Percentiles rank a stretch among this genome's conserved stretches.
These are phyloP conservation scores for Cicer yamashitae DNA, from an alignment of 306 rosid genomes.

Conservation along the genomic window DNA sequence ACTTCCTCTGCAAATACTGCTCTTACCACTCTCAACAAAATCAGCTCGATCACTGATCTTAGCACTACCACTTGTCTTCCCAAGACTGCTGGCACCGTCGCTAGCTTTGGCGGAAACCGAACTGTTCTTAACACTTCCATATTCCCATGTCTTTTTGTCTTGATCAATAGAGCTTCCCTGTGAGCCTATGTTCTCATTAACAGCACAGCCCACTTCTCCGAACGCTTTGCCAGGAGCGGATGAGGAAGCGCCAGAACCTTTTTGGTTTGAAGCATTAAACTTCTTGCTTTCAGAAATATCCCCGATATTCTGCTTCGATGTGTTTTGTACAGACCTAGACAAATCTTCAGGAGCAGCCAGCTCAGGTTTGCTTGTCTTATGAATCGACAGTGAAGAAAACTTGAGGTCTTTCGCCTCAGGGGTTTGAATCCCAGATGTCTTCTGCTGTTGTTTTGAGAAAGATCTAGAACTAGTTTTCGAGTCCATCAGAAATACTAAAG, in stretches of 20 bases:
- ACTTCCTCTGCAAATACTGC: conserved; percentile 95
- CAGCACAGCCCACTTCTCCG: conserved; percentile 51
- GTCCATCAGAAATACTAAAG: conserved; percentile 64
- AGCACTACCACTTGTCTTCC: conserved; percentile 90
- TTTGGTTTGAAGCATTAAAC: conserved; percentile 48
- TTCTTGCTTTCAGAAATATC: conserved; percentile 58
- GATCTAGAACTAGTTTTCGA: conserved; percentile 65
- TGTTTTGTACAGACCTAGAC: conserved; percentile 50
- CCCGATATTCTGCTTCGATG: conserved; percentile 55
- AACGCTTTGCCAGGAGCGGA: conserved; percentile 56
- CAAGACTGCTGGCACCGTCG: conserved; percentile 85
- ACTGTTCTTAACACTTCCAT: conserved; percentile 82
- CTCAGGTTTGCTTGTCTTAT: conserved; percentile 55
- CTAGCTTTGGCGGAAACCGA: conserved; percentile 88
- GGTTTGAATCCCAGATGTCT: conserved; percentile 55
- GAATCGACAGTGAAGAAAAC: conserved; percentile 51
- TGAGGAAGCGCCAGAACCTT: conserved; percentile 61
- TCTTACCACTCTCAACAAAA: conserved; percentile 94
- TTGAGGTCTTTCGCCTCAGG: conserved; percentile 54
- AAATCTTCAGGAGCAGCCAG: conserved; percentile 47
- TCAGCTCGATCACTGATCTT: conserved; percentile 86
- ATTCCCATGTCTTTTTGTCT: conserved; percentile 81
- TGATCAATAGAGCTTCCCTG: conserved; percentile 66
- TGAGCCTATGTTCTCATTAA: conserved; percentile 63
- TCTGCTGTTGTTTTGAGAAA: conserved; percentile 60